These are phyloP conservation scores for Trapa incisa DNA, from an alignment of 345 rosid genomes.

Conservation along the genomic window DNA sequence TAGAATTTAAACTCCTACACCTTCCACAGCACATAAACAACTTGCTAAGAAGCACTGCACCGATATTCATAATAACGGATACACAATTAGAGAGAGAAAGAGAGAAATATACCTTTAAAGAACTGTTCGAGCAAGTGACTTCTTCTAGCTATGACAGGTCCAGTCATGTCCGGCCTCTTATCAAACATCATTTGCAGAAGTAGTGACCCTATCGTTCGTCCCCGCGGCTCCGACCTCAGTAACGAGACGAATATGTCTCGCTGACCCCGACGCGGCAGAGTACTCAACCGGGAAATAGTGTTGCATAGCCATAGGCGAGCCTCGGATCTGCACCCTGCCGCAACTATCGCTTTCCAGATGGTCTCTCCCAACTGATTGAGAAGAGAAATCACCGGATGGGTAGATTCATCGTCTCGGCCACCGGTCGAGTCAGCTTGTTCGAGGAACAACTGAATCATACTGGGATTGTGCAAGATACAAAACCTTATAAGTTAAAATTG, in stretches of 20 bases:
- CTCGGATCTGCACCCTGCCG: constrained; percentile 57
- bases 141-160: constrained; percentile 41
- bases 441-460: constrained; percentile 45
- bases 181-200: constrained; percentile 50
- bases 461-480: not conserved
- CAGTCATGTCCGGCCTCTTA: constrained; percentile 39
- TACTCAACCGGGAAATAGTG: constrained; percentile 28
- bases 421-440: constrained; percentile 27
- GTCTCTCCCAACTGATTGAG: constrained; percentile 39
- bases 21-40: not conserved
- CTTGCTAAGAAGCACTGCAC: not conserved
- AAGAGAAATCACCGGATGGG: constrained; percentile 26
- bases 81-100: not conserved
- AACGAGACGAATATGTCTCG: constrained; percentile 41
- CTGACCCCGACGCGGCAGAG: constrained; percentile 33
- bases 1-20: not conserved
- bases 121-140: constrained; percentile 58
- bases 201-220: constrained; percentile 41
- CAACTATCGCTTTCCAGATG: constrained; percentile 44
- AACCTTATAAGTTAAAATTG: not conserved
- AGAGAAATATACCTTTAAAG: constrained; percentile 42
- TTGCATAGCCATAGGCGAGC: constrained; percentile 79
- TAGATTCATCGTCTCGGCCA: constrained; percentile 16
- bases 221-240: constrained; percentile 32
- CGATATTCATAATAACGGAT: not conserved